Evolutionary conservation across 768 basidiomycete species (phyloP).

Genomic region (Myochromella boudieri): DNA sequence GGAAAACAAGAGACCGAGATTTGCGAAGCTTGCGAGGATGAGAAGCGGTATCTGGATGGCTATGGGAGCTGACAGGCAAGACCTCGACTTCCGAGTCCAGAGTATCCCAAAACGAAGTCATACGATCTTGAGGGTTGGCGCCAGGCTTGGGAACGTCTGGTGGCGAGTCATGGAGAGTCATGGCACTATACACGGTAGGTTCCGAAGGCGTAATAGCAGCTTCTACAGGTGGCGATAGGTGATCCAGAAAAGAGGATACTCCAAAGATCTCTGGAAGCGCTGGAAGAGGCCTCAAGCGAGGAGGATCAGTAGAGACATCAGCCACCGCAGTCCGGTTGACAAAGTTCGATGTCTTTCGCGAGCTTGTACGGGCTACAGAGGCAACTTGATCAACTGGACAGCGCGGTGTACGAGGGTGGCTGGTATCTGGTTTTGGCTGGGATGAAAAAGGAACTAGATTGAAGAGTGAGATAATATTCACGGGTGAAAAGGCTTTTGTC

Average conservation of each 20-base stretch:
- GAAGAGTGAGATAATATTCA: neutral
- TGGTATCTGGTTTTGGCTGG: neutral
- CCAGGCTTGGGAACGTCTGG: slow-evolving; percentile 20
- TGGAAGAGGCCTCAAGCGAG: slow-evolving; percentile 2
- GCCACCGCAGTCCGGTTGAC: neutral
- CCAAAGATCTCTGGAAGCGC: slow-evolving; percentile 9
- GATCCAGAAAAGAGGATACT: slow-evolving; percentile 15
- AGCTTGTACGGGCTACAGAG: too few relatives aligned
- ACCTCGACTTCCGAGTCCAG: slow-evolving; percentile 36
- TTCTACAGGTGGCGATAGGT: slow-evolving; percentile 7
- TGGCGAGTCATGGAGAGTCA: slow-evolving; percentile 10
- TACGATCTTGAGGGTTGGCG: slow-evolving; percentile 22
- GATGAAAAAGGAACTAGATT: slow-evolving; percentile 5
- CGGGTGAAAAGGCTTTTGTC: too few relatives aligned
- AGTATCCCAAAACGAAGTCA: slow-evolving; percentile 42
- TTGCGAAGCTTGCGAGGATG: slow-evolving; percentile 38
- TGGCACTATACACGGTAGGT: slow-evolving; percentile 8
- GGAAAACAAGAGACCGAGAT: slow-evolving; percentile 33
- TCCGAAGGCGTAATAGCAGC: slow-evolving; percentile 9
- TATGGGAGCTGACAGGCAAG: slow-evolving; percentile 19
- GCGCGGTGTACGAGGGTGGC: neutral
- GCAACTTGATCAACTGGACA: too few relatives aligned
- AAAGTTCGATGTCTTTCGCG: slow-evolving; percentile 1
- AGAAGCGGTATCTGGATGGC: slow-evolving; percentile 17
- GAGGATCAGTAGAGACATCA: neutral